Evolutionary conservation across 345 rosid genomes (phyloP), one percentile per base, ranked within the genome.

Genomic region (Mallotus nudiflorus): DNA sequence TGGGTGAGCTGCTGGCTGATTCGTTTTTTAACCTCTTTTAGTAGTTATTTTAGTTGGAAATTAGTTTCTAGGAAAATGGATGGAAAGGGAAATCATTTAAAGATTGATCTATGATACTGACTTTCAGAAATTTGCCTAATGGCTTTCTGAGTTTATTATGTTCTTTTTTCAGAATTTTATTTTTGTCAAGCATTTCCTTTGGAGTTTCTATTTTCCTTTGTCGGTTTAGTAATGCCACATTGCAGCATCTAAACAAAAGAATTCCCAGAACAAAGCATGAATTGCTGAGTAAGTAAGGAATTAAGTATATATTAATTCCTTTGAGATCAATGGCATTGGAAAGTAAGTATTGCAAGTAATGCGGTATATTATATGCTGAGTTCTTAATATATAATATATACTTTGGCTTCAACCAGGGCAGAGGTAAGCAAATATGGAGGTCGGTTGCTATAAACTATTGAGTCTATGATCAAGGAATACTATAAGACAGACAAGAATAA

Each of bases 241-340:
- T 95, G 74, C 90, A 90, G 75, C 90, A 84, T 27, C 72, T 95
- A 39, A 88, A 97, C 84, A 87, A 73, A 80, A 78, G 83, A 77
- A 57, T 92, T 76, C 99, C 97, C 7, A 85, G 96, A 81, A 86
- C 97, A 61, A 84, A 89, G 84, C 93, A 89, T 80, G 97, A 92
- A 82, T 89, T 95, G 70, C 96, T n/a, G n/a, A n/a, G n/a, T n/a
- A n/a, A n/a, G n/a, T n/a, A n/a, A n/a, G n/a, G n/a, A n/a, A n/a
- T n/a, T n/a, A n/a, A n/a, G n/a, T n/a, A n/a, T n/a, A n/a, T n/a
- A n/a, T n/a, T n/a, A n/a, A n/a, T n/a, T n/a, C n/a, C n/a, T n/a
- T 95, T 0, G 99, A 95, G 77, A 80, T 92, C 78, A 82, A 82
- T 83, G 99, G 99, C 79, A 91, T 95, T 66, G 97, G 96, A 54